Conservation (phyloP, 208 protist species). For the Trypanosoma avium region DNA sequence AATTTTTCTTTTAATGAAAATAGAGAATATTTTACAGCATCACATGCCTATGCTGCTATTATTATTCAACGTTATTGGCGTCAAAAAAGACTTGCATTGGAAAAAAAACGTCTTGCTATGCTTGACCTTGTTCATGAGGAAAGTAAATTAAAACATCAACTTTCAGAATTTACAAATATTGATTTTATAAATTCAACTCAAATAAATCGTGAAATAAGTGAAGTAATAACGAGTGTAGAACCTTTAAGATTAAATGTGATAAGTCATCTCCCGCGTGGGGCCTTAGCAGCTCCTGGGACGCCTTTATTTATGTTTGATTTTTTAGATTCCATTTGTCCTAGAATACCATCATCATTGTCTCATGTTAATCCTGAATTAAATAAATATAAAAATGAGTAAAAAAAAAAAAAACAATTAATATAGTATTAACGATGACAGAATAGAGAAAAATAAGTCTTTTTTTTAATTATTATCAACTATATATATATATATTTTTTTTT, state of each 20-base stretch:
- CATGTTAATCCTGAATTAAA: not conserved
- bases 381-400: not conserved
- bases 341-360: not conserved
- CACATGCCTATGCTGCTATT: slow-evolving; percentile 5
- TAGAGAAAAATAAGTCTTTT: too few species aligned
- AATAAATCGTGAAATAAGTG: not conserved
- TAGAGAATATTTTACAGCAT: slow-evolving; percentile 5
- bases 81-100: not conserved
- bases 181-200: slow-evolving; percentile 10
- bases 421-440: too few species aligned
- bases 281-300: slow-evolving; percentile 30
- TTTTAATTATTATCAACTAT: too few species aligned
- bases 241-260: not conserved
- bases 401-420: not conserved
- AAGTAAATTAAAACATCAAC: not conserved
- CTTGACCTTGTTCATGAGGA: not conserved
- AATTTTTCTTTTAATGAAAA: not conserved
- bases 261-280: slow-evolving; percentile 26
- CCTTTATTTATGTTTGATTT: slow-evolving; percentile 50
- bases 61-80: slow-evolving; percentile 16
- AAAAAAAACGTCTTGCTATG: slow-evolving; percentile 4
- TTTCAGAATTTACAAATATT: slow-evolving; percentile 3
- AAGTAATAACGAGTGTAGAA: not conserved
- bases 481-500: too few species aligned
- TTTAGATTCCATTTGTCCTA: slow-evolving; percentile 6